Evolutionary conservation across 805 yeast species (phyloP).

Genomic region (Teunomyces cretensis): DNA sequence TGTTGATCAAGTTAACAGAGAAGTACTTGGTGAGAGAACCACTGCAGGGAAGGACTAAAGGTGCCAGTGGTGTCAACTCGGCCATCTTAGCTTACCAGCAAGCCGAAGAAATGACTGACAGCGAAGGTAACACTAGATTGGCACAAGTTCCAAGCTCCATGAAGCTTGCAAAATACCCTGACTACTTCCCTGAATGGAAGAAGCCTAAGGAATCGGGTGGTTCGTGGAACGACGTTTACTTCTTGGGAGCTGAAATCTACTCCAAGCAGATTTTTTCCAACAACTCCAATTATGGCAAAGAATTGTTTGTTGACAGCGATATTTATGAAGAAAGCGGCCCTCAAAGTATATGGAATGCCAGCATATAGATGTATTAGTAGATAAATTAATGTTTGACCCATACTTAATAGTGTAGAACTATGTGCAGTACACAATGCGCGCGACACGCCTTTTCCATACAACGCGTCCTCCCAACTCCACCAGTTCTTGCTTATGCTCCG

Average conservation of each 20-base stretch:
- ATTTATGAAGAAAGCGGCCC: slow-evolving; percentile 82
- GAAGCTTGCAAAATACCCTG: slow-evolving; percentile 71
- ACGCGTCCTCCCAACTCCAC: slow-evolving; percentile 1
- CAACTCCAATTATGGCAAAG: slow-evolving; percentile 53
- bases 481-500: neutral
- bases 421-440: neutral
- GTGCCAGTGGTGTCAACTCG: slow-evolving; percentile 30
- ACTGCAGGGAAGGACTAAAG: slow-evolving; percentile 23
- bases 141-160: slow-evolving; percentile 81
- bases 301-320: slow-evolving; percentile 65
- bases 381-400: neutral
- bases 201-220: slow-evolving; percentile 49
- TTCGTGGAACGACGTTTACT: slow-evolving; percentile 68
- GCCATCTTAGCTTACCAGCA: slow-evolving; percentile 45
- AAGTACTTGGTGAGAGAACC: slow-evolving; percentile 50
- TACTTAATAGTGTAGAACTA: neutral
- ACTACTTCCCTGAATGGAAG: slow-evolving; percentile 95
- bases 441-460: neutral
- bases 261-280: slow-evolving; percentile 79
- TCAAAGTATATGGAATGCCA: slow-evolving; percentile 70
- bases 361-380: slow-evolving; percentile 11
- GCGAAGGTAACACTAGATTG: slow-evolving; percentile 26
- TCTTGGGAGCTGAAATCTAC: slow-evolving; percentile 85
- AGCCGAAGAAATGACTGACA: slow-evolving; percentile 33
- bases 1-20: slow-evolving; percentile 56